Evolutionary conservation across 148 eudicot genomes (phyloP), one percentile per base, ranked within the genome.

Genomic region (Rhododendron williamsianum): DNA sequence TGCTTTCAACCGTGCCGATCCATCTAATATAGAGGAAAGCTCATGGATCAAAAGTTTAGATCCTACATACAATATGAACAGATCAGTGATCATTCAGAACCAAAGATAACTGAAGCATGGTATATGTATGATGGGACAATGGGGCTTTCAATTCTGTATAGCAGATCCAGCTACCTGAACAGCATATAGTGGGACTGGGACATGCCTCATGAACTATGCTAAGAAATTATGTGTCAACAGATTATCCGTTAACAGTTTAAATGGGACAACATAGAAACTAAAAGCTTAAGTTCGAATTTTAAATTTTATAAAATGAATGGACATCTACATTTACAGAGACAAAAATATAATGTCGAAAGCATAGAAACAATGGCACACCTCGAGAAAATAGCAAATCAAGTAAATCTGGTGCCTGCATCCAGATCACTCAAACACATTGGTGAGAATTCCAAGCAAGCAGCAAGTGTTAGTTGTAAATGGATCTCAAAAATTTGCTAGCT

Each of bases 1-100:
- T 58, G 99, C 98, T 89, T 90, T 93, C 69, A 76, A 74, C 84
- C 79, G 90, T 71, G 96, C 98, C 6, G 98, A 93, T 83, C 99
- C 99, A 83, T 97, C 95, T 25, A 97, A 91, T 91, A 97, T 93
- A 38, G 92, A 93, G 48, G 99, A 98, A 83, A 97, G 95, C 88
- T 97, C 94, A 76, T 83, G 91, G 81, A 95, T 87, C 86, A 97
- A 89, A 91, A 97, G 94, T 89, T 94, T 83, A 30, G 98, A 97
- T 88, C 98, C 98, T 96, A 84, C 43, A 90, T 79, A 77, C 21
- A 83, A 58, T 51, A 54, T 12, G 52, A 87, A 25, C 51, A 54
- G 51, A 51, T 82, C 82, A 82, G 78, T 65, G 45, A 78, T 77
- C 80, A 77, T 21, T 77, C 80, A 41, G 27, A 11, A 19, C 25